Base-by-base conservation (phyloP, 176 grass and related monocot species). In the Guadua angustifolia region DNA sequence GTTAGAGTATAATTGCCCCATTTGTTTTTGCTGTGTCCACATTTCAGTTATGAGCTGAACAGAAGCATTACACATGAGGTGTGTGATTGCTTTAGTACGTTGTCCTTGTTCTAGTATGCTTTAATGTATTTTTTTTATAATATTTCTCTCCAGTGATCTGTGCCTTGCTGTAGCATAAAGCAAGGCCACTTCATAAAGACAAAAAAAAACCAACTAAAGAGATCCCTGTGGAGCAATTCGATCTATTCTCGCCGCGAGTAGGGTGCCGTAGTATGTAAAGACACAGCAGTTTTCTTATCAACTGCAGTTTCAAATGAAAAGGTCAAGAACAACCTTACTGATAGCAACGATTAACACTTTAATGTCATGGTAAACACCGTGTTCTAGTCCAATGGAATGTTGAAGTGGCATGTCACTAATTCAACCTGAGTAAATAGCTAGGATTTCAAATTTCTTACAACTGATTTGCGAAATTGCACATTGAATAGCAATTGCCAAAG, bases 41-140 rank as follows among this genome's bases (percentile, higher is more conserved):
- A 9, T 44, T 59, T 84, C 29, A 59, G 16, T 79, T 58, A 82
- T 29, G 24, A 26, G 59, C 10, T 70, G 33, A 70, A 36, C 19
- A 12, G 13, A 77, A 22, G 12, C 24, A 57, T 53, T 75, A 10
- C 3, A 10, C 11, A 35, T 18, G 15, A 45, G 62, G 11, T 59
- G 55, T 18, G 0, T 73, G 38, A 63, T 21, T 50, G 57, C 19
- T 60, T 44, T 69, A 61, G 52, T 4, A 71, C 19, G 1, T 9
- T 19, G 25, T 73, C 69, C 40, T 2, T 71, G n/a, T 47, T 45
- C 21, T 70, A 45, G 10, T 13, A 14, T 32, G 44, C 3, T 49
- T 32, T 17, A 16, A 29, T 72, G 17, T 3, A 9, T 9, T 55
- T 58, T 57, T 57, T 58, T 22, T 1, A 29, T 58, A 22, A 11